Percentiles rank a stretch among this genome's conserved stretches.
phyloP scores from a whole-genome alignment of 208 protist genomes.

The Leishmania lainsoni region DNA sequence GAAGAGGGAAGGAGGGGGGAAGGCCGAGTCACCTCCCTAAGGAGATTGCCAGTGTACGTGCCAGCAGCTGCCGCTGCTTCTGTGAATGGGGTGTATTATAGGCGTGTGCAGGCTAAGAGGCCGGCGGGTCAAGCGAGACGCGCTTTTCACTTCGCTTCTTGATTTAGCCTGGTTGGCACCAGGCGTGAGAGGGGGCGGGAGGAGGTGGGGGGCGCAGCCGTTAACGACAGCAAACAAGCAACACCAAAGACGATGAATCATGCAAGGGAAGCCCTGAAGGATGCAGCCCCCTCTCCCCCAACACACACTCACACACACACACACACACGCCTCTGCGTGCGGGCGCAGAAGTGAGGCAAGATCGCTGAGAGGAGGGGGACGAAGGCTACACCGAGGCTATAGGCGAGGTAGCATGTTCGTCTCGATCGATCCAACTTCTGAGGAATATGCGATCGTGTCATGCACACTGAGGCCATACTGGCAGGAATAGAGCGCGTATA shows the following conservation, averaged over 20 bases:
- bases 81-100: background rate
- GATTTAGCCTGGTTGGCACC: background rate
- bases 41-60: too few relatives aligned
- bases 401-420: too few relatives aligned
- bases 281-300: too few relatives aligned
- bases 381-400: too few relatives aligned
- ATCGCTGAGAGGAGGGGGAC: too few relatives aligned
- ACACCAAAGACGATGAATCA: too few relatives aligned
- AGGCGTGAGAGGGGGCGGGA: background rate
- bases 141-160: background rate
- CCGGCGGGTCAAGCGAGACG: background rate
- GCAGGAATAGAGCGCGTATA: background rate
- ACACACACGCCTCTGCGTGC: too few relatives aligned
- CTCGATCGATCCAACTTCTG: too few relatives aligned
- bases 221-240: background rate
- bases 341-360: too few relatives aligned
- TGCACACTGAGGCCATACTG: background rate
- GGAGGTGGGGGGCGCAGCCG: background rate
- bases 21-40: too few relatives aligned
- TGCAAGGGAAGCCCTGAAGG: too few relatives aligned
- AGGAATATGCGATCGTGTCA: background rate
- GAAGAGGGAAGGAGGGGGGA: too few relatives aligned
- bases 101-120: background rate
- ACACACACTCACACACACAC: background rate
- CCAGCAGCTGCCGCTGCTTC: background rate